These are phyloP conservation scores for Thalassiosira delicatula DNA, from an alignment of 352 stramenopile genomes.

Conservation along the genomic window DNA sequence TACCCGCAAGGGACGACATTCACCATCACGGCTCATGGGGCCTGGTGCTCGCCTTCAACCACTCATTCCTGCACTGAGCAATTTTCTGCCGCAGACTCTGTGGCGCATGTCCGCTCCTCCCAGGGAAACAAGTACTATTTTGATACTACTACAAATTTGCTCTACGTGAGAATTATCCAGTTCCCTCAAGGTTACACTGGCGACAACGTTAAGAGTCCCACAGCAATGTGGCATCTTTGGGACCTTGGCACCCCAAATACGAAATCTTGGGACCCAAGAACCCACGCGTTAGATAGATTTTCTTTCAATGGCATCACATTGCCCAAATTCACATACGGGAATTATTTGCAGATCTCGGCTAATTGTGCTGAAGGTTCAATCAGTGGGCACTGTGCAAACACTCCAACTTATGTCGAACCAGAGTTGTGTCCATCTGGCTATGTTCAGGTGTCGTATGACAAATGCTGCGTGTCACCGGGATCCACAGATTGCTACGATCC, in stretches of 20 bases:
- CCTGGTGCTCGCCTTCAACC: conserved; percentile 4
- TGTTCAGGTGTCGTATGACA: conserved; percentile 26
- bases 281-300: conserved; percentile 43
- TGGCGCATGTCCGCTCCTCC: conserved; percentile 24
- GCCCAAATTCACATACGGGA: conserved; percentile 22
- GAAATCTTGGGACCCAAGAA: not conserved
- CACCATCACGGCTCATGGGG: conserved; percentile 26
- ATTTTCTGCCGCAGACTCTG: conserved; percentile 7
- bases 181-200: conserved; percentile 19
- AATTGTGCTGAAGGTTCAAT: conserved; percentile 31
- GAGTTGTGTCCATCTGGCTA: conserved; percentile 16
- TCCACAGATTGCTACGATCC: not conserved
- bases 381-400: conserved; percentile 37
- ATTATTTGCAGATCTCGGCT: conserved; percentile 30
- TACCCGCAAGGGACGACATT: conserved; percentile 27
- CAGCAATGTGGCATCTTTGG: conserved; percentile 31
- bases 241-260: conserved; percentile 13
- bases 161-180: conserved; percentile 33
- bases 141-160: conserved; percentile 29
- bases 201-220: not conserved
- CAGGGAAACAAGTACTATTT: conserved; percentile 34
- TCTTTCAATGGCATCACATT: conserved; percentile 46
- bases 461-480: conserved; percentile 14
- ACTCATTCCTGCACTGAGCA: conserved; percentile 6
- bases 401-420: conserved; percentile 37